Conservation (phyloP, 2,329 filamentous ascomycete genomes). For the Scedosporium dehoogii region DNA sequence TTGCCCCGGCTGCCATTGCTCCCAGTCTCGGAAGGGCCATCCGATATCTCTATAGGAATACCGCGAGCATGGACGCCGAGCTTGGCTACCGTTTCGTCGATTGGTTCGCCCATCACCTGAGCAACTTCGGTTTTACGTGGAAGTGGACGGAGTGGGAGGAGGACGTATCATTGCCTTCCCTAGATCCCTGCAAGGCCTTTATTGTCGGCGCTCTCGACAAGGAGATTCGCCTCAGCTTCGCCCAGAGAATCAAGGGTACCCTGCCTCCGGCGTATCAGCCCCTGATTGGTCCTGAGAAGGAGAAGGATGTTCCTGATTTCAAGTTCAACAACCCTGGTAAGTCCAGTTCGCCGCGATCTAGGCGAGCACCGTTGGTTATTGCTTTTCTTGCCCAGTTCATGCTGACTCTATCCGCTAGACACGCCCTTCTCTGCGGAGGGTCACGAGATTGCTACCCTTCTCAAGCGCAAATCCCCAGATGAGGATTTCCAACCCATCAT, state of each 20-base stretch:
- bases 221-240: constrained; percentile 92
- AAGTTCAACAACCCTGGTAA: constrained; percentile 72
- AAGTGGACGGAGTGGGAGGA: constrained; percentile 98
- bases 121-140: constrained; percentile 99
- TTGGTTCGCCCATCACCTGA: constrained; percentile 96
- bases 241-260: constrained; percentile 90
- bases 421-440: constrained; percentile 78
- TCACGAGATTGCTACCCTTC: constrained; percentile 66
- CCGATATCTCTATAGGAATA: constrained; percentile 75
- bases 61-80: constrained; percentile 78
- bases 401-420: constrained; percentile 33
- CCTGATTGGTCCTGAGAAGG: constrained; percentile 76
- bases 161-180: constrained; percentile 64
- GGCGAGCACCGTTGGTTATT: background rate
- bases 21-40: constrained; percentile 90
- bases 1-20: constrained; percentile 91
- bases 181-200: constrained; percentile 88
- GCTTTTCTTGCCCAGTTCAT: background rate
- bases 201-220: constrained; percentile 87
- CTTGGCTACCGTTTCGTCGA: constrained; percentile 81
- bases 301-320: constrained; percentile 92
- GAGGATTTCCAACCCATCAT: constrained; percentile 80
- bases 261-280: constrained; percentile 73
- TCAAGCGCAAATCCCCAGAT: constrained; percentile 76
- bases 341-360: constrained; percentile 17